Conservation (phyloP, 208 protist genomes). For the Crithidia fasciculata region DNA sequence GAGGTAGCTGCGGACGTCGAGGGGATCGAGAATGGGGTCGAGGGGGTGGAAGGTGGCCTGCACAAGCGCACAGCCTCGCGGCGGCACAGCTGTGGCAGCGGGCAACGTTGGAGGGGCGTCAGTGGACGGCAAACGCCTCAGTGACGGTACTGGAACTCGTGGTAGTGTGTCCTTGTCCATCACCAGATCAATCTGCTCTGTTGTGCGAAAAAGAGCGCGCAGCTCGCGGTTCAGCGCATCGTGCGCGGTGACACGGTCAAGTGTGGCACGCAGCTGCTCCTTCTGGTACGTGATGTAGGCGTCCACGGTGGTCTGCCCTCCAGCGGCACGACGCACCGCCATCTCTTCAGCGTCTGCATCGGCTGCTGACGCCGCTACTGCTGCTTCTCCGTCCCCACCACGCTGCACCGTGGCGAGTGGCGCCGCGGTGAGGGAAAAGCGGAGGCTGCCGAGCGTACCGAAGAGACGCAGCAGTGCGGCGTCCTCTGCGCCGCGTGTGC, state of each 20-base stretch:
- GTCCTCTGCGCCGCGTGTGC: slow-evolving; percentile 16
- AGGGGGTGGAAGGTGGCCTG: slow-evolving; percentile 18
- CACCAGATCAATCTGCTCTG: too few relatives aligned
- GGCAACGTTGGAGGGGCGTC: background rate
- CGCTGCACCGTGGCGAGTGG: background rate
- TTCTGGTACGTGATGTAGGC: slow-evolving; percentile 2
- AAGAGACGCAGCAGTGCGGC: slow-evolving; percentile 9
- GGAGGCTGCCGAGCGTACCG: slow-evolving; percentile 15
- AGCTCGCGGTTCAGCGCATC: background rate
- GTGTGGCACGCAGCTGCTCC: slow-evolving; percentile 1
- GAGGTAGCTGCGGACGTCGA: slow-evolving; percentile 4
- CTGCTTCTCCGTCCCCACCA: background rate
- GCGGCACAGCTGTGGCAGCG: too few relatives aligned
- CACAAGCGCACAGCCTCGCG: background rate
- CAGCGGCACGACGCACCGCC: background rate
- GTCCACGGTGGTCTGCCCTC: slow-evolving; percentile 1
- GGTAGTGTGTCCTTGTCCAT: too few relatives aligned
- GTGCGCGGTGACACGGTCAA: background rate
- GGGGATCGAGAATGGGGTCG: slow-evolving; percentile 5
- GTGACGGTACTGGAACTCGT: background rate
- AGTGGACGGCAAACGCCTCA: background rate
- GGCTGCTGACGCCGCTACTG: background rate
- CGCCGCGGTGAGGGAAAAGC: background rate
- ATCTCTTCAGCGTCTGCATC: background rate
- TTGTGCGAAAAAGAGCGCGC: background rate